A percentile compares a stretch with the other conserved stretches of the same genome.
phyloP scores from a whole-genome alignment of 2,329 filamentous ascomycete species.

The Xylariaceae sp. region DNA sequence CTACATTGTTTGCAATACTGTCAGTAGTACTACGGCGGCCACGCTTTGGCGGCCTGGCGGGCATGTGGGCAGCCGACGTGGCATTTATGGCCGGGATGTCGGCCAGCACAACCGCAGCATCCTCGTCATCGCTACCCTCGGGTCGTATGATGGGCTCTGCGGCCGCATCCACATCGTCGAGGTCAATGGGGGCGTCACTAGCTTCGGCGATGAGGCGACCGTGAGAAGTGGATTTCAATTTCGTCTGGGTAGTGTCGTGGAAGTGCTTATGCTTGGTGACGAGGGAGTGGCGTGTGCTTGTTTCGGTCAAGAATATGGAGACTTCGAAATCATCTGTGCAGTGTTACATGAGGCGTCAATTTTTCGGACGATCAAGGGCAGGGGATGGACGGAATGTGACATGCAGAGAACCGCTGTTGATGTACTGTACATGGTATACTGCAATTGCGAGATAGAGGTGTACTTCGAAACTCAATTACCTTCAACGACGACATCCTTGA shows the following conservation, averaged over 20 bases:
- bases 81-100: constrained; percentile 48
- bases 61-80: constrained; percentile 23
- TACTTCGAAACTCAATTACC: constrained; percentile 48
- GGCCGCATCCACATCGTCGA: constrained; percentile 44
- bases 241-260: constrained; percentile 50
- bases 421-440: constrained; percentile 16
- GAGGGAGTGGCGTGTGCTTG: constrained; percentile 77
- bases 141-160: constrained; percentile 38
- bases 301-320: constrained; percentile 87
- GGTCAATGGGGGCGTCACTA: constrained; percentile 50
- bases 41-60: constrained; percentile 29
- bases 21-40: constrained; percentile 28
- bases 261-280: constrained; percentile 82
- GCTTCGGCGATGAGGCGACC: constrained; percentile 56
- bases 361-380: too few relatives aligned
- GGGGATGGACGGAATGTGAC: constrained; percentile 3
- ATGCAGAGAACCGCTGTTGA: constrained; percentile 15
- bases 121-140: constrained; percentile 58
- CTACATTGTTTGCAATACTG: constrained; percentile 22
- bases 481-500: constrained; percentile 83
- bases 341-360: constrained; percentile 22
- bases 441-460: constrained; percentile 14
- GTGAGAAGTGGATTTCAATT: constrained; percentile 59
- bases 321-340: constrained; percentile 86
- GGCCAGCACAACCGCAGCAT: constrained; percentile 51